Evolutionary conservation across 1,284 basidiomycete genomes (phyloP), one percentile per base, ranked within the genome.

Genomic region (Ganoderma sinense): DNA sequence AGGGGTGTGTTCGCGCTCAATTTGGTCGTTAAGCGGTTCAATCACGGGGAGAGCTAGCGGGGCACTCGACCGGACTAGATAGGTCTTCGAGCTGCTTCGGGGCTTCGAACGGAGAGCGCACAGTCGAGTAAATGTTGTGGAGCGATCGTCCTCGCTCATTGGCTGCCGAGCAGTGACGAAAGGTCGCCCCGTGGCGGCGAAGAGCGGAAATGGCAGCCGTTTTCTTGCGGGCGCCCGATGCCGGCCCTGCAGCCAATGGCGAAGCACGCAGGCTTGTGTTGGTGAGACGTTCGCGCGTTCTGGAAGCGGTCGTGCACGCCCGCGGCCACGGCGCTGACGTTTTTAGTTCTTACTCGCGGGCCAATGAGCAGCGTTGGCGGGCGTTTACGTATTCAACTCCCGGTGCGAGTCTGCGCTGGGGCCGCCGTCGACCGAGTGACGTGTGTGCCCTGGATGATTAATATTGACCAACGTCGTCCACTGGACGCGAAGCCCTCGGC

Each of bases 251-350:
- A 61, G 59, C 59, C 59, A 61, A 61, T 61, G 36, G 59, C 11
- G 40, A 23, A n/a, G 20, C 11, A 23, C 4, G 33, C 7, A 33
- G 53, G 53, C 53, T 29, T 39, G 56, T 33, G 36, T 33, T 39
- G 36, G 33, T 59, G 56, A 59, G 33, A 39, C 56, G 36, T 36
- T 36, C 56, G 20, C 56, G 36, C 11, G 31, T n/a, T 61, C 59
- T 61, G 59, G 59, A 61, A 40, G 59, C 36, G 59, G 59, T 39
- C 36, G 39, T 40, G 36, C 36, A 40, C 39, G 59, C 36, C 43
- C 39, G 39, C 59, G 39, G 59, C 40, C 59, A 26, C 40, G 39
- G 56, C 56, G 56, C 56, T 39, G 56, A 36, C 56, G 56, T 59
- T 39, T 59, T 39, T n/a, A n/a, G 33, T 39, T 33, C 36, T 39